phyloP scores from a whole-genome alignment of 2,329 filamentous ascomycete genomes.

The Hortaea werneckii region DNA sequence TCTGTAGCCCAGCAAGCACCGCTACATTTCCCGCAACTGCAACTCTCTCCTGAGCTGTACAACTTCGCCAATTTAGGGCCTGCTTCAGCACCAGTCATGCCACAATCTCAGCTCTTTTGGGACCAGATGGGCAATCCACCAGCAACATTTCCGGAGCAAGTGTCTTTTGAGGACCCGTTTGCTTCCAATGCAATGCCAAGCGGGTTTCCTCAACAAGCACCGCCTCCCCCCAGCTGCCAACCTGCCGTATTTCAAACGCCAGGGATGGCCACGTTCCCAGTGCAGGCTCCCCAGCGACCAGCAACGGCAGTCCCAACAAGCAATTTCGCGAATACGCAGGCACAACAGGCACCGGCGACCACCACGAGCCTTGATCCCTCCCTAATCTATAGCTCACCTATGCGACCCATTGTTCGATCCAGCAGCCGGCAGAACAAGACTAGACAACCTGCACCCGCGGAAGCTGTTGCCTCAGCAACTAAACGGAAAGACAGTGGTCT shows the following conservation, averaged over 20 bases:
- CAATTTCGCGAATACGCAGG: conserved; percentile 1
- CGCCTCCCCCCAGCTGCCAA: conserved; percentile 4
- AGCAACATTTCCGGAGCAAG: conserved; percentile 2
- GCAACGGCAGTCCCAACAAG: conserved; percentile 12
- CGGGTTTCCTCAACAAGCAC: background rate
- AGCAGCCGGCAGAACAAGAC: conserved; percentile 19
- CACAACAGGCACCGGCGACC: conserved; percentile 14
- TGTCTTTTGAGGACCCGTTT: conserved; percentile 22
- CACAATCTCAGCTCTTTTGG: conserved; percentile 42
- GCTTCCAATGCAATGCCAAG: conserved; percentile 8
- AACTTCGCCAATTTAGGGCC: conserved; percentile 43
- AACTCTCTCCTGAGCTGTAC: conserved; percentile 49
- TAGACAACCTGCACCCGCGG: conserved; percentile 1
- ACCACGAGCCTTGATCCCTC: conserved; percentile 37
- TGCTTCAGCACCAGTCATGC: conserved; percentile 46
- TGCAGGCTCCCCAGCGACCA: conserved; percentile 15
- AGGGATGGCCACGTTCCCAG: conserved; percentile 22
- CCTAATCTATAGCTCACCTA: conserved; percentile 30
- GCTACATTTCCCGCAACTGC: conserved; percentile 42
- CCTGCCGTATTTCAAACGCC: conserved; percentile 20
- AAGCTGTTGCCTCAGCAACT: conserved; percentile 2
- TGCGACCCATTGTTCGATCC: conserved; percentile 10
- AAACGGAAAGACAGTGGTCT: conserved; percentile 20
- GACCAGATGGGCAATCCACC: conserved; percentile 13
- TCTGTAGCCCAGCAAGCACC: conserved; percentile 23